phyloP scores from a whole-genome alignment of 2,329 filamentous ascomycete species.

The Stagonosporopsis vannaccii region DNA sequence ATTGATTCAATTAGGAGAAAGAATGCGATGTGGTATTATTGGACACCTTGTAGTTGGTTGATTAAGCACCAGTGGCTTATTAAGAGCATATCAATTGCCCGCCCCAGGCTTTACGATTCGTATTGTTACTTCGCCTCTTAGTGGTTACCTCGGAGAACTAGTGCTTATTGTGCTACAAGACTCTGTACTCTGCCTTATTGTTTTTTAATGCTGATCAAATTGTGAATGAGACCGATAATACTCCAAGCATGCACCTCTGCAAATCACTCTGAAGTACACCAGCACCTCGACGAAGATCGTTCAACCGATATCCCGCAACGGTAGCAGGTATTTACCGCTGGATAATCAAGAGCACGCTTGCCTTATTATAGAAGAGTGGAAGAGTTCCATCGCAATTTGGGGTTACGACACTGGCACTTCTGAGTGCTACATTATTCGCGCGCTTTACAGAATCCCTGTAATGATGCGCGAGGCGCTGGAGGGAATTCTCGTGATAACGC shows the following conservation, averaged over 20 bases:
- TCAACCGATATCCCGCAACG: not conserved
- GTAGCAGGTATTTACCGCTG: not conserved
- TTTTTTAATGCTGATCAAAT: not conserved
- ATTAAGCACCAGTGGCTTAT: not conserved
- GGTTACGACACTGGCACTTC: not conserved
- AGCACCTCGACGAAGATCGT: not conserved
- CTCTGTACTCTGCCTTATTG: not conserved
- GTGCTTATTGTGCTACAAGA: not conserved
- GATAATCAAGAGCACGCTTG: not conserved
- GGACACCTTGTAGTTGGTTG: not conserved
- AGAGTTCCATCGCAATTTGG: not conserved
- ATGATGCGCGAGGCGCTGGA: not conserved
- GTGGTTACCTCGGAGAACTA: not conserved
- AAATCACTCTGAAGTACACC: not conserved
- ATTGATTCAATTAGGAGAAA: not conserved
- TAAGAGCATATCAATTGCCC: not conserved
- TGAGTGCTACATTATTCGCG: not conserved
- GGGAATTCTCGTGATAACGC: no score
- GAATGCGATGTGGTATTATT: not conserved
- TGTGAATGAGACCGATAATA: not conserved
- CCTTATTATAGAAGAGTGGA: not conserved
- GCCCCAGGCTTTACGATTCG: not conserved
- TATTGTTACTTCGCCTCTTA: not conserved
- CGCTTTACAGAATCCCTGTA: not conserved
- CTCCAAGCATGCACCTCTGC: not conserved